These are phyloP conservation scores for Magnusiomyces tetraspermus DNA, from an alignment of 1,139 yeast genomes.

Conservation along the genomic window DNA sequence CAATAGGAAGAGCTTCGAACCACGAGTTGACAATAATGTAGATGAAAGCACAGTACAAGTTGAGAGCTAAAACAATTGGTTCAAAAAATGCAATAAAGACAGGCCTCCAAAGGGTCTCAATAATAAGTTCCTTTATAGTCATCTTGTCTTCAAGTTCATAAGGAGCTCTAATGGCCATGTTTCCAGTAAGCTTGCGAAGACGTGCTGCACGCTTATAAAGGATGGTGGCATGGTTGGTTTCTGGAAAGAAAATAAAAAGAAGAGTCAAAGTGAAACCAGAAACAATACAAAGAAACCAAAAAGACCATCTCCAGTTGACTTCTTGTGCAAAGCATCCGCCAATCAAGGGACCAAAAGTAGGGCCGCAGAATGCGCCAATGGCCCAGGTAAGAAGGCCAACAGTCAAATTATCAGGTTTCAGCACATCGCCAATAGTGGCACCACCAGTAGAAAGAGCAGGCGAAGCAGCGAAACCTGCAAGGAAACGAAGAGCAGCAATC, in stretches of 20 bases:
- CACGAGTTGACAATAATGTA: conserved; percentile 49
- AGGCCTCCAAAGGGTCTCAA: conserved; percentile 42
- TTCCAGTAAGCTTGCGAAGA: conserved; percentile 41
- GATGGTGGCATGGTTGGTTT: conserved; percentile 41
- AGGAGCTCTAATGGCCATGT: conserved; percentile 29
- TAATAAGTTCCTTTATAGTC: conserved; percentile 19
- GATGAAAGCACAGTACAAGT: conserved; percentile 44
- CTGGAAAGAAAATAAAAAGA: conserved; percentile 39
- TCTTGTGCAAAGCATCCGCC: conserved; percentile 45
- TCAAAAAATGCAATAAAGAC: conserved; percentile 33
- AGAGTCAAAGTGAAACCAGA: conserved; percentile 34
- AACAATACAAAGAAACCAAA: conserved; percentile 39
- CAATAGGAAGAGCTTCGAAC: conserved; percentile 56
- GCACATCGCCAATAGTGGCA: conserved; percentile 64
- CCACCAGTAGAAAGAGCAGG: conserved; percentile 85
- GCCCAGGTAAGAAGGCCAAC: conserved; percentile 44
- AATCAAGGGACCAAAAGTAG: conserved; percentile 55
- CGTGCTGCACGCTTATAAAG: conserved; percentile 41
- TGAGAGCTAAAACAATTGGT: conserved; percentile 30
- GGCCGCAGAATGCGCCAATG: conserved; percentile 49
- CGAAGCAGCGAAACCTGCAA: conserved; percentile 71
- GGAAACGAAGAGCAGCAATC: conserved; percentile 56
- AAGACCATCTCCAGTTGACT: conserved; percentile 35
- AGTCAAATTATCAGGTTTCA: conserved; percentile 18
- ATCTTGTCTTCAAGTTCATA: conserved; percentile 33